Conservation (phyloP, 2,329 filamentous ascomycete species). For the Fusarium solani-melongenae region DNA sequence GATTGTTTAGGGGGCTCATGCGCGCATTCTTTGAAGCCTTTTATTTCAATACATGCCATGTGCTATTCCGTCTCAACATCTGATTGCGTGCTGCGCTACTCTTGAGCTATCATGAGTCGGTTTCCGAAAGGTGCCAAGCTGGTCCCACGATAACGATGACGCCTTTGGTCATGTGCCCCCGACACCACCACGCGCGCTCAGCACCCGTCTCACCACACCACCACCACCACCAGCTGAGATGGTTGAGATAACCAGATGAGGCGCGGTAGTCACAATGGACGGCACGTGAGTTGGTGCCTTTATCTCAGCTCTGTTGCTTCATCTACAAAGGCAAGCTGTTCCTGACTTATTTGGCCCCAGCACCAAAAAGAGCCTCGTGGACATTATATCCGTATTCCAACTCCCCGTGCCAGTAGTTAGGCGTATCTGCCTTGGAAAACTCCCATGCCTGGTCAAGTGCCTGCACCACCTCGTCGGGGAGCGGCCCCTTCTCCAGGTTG, state of each 20-base stretch:
- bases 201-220: slow-evolving; percentile 22
- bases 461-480: slow-evolving; percentile 80
- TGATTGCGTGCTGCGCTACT: slow-evolving; percentile 26
- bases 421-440: slow-evolving; percentile 69
- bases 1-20: slow-evolving; percentile 4
- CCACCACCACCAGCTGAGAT: slow-evolving; percentile 1
- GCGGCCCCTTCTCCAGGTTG: slow-evolving; percentile 73
- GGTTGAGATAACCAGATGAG: not conserved
- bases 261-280: not conserved
- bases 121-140: slow-evolving; percentile 1
- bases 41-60: not conserved
- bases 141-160: slow-evolving; percentile 26
- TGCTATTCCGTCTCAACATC: slow-evolving; percentile 10
- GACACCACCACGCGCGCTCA: slow-evolving; percentile 29
- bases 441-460: slow-evolving; percentile 83
- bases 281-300: slow-evolving; percentile 8
- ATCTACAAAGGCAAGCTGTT: not conserved
- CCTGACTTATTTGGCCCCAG: slow-evolving; percentile 52
- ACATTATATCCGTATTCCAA: slow-evolving; percentile 76
- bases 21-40: not conserved
- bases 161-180: slow-evolving; percentile 37
- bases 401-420: slow-evolving; percentile 68
- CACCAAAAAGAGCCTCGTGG: slow-evolving; percentile 66
- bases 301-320: not conserved
- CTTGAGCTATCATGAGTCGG: slow-evolving; percentile 17